Conservation (phyloP, 257 asterid genomes). For the Apocynum venetum region DNA sequence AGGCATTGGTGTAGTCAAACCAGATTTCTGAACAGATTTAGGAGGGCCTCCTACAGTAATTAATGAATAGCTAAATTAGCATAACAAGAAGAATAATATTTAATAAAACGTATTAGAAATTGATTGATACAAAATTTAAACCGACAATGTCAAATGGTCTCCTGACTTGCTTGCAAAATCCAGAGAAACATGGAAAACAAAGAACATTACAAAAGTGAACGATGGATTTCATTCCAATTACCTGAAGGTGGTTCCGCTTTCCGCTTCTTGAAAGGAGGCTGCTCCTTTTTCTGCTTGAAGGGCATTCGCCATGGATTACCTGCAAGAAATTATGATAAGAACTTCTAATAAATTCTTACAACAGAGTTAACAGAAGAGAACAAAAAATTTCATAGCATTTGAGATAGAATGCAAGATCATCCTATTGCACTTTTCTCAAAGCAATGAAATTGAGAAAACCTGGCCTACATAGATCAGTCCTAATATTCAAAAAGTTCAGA, state of each 20-base stretch:
- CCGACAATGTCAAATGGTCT: neutral
- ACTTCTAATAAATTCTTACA: conserved; percentile 11
- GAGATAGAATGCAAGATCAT: neutral
- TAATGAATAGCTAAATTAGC: conserved; percentile 15
- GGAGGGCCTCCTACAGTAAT: conserved; percentile 55
- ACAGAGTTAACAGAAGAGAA: neutral
- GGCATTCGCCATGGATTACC: conserved; percentile 59
- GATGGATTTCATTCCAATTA: conserved; percentile 30
- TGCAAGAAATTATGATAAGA: conserved; percentile 33
- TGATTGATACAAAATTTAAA: neutral
- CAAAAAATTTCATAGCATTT: neutral
- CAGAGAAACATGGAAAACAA: conserved; percentile 11
- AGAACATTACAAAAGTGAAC: conserved; percentile 9
- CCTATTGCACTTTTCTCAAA: neutral
- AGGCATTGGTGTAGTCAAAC: conserved; percentile 44
- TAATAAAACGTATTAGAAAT: neutral
- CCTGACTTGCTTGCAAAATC: conserved; percentile 1
- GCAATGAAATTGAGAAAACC: neutral
- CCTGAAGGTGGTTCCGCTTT: conserved; percentile 72
- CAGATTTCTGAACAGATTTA: conserved; percentile 53
- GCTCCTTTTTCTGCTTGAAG: conserved; percentile 60
- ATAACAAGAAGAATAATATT: conserved; percentile 1
- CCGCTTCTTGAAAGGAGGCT: conserved; percentile 69
- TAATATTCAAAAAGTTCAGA: neutral
- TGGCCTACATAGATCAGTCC: neutral